Base-by-base conservation (phyloP, 2,329 filamentous ascomycete species). In the Penicillium hesseltinei region DNA sequence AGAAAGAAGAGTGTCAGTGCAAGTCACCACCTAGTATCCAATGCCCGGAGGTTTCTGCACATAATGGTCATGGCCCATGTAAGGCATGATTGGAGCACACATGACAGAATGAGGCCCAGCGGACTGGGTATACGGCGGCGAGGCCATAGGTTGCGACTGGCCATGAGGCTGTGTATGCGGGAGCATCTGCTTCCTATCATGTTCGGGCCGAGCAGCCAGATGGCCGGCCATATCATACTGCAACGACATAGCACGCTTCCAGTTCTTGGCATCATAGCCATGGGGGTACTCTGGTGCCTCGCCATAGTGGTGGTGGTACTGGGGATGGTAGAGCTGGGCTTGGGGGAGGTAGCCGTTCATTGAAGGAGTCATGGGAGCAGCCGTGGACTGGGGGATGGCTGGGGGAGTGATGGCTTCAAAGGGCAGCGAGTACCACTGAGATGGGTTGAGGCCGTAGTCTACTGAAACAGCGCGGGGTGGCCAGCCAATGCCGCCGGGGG, bases 401-500 rank as follows among this genome's bases (percentile, higher is more conserved):
- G 61, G 59, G 10, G 65, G 69, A 15, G 64, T 65, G 19, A 65
- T 59, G 13, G 63, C 57, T 27, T 70, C 69, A 25, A 69, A 64
- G 39, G 69, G 61, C 56, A 71, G 60, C 0, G 65, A 56, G 49
- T 71, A 73, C 71, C 71, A 73, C 23, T 68, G 66, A 25, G 65
- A 42, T 5, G 64, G 57, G 38, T 66, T 66, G 21, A 63, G 51
- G 27, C 61, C 62, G 35, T 69, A 50, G 38, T 69, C 67, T 21
- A 62, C 63, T 5, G 63, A 65, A 4, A 63, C 62, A 5, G 64
- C 51, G 21, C 62, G 65, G 38, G 59, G 33, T 2, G 58, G 40
- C 65, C 63, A 65, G 25, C 40, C 45, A 29, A 59, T n/a, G 43
- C 62, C 56, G 46, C 59, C 55, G 5, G 67, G 53, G 17, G 66